Evolutionary conservation across 805 yeast genomes (phyloP).

Genomic region (Nematodospora valgi): DNA sequence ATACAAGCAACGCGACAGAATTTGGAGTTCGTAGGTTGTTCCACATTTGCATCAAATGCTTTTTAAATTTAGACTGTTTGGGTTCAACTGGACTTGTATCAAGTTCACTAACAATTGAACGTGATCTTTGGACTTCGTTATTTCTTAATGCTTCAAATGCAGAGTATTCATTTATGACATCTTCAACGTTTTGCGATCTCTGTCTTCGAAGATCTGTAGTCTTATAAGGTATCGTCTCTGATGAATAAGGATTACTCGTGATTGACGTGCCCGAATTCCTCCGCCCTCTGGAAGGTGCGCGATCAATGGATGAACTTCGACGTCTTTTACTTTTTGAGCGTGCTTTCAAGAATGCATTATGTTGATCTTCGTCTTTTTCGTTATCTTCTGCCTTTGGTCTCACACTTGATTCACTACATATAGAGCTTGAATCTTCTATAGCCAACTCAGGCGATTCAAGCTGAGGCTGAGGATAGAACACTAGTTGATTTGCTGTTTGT

Average conservation of each 20-base stretch:
- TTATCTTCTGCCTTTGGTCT: too few relatives aligned
- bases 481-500: not conserved
- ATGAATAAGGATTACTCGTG: slow-evolving; percentile 6
- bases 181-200: slow-evolving; percentile 32
- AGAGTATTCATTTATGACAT: slow-evolving; percentile 45
- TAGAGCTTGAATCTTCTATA: not conserved
- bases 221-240: slow-evolving; percentile 17
- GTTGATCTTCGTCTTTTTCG: slow-evolving; percentile 14
- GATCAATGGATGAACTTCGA: slow-evolving; percentile 5
- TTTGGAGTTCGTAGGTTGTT: slow-evolving; percentile 67
- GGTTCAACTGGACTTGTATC: slow-evolving; percentile 8
- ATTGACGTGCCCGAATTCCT: not conserved
- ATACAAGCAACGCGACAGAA: slow-evolving; percentile 62
- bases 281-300: too few relatives aligned
- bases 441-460: not conserved
- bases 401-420: too few relatives aligned
- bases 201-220: slow-evolving; percentile 22
- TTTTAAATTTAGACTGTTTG: slow-evolving; percentile 4
- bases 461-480: not conserved
- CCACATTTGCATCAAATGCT: slow-evolving; percentile 14
- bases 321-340: slow-evolving; percentile 7
- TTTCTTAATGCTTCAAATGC: slow-evolving; percentile 36
- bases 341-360: slow-evolving; percentile 17
- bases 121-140: slow-evolving; percentile 16
- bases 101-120: slow-evolving; percentile 21